Conservation (phyloP, 108 stramenopile species). For the Asterionellopsis glacialis region DNA sequence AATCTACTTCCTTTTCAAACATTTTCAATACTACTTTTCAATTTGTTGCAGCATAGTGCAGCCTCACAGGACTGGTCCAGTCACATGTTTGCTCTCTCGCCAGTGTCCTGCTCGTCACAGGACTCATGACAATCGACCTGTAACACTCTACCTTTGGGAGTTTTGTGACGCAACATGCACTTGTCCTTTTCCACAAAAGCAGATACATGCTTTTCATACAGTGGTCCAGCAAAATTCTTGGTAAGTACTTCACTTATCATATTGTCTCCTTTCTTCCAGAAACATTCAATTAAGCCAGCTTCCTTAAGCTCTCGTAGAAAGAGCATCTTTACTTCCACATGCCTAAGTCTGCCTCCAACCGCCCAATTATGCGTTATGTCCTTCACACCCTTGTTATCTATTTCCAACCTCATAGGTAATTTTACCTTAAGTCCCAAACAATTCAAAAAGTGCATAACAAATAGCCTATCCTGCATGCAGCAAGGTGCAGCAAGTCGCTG, state of each 20-base stretch:
- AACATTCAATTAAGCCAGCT: constrained; percentile 5
- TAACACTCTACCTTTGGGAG: too few relatives aligned
- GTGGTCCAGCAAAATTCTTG: not conserved
- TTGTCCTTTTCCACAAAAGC: not conserved
- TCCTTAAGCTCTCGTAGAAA: constrained; percentile 30
- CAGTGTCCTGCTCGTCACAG: too few relatives aligned
- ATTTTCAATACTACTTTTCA: too few relatives aligned
- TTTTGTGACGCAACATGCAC: not conserved
- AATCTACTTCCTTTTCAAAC: too few relatives aligned
- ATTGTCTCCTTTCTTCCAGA: not conserved
- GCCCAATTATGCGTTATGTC: constrained; percentile 35
- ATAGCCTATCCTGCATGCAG: constrained; percentile 37
- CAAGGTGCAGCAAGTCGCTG: constrained; percentile 21
- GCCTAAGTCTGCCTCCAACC: constrained; percentile 27
- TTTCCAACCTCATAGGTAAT: constrained; percentile 37
- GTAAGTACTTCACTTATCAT: not conserved
- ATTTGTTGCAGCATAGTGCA: too few relatives aligned
- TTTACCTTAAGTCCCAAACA: constrained; percentile 17
- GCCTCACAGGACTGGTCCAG: too few relatives aligned
- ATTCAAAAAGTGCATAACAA: constrained; percentile 8
- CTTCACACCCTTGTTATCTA: constrained; percentile 33
- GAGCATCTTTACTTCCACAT: constrained; percentile 23
- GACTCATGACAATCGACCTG: too few relatives aligned
- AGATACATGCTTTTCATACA: not conserved
- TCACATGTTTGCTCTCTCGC: too few relatives aligned